phyloP scores from a whole-genome alignment of 768 basidiomycete genomes.

The Melanogaster broomeanus region DNA sequence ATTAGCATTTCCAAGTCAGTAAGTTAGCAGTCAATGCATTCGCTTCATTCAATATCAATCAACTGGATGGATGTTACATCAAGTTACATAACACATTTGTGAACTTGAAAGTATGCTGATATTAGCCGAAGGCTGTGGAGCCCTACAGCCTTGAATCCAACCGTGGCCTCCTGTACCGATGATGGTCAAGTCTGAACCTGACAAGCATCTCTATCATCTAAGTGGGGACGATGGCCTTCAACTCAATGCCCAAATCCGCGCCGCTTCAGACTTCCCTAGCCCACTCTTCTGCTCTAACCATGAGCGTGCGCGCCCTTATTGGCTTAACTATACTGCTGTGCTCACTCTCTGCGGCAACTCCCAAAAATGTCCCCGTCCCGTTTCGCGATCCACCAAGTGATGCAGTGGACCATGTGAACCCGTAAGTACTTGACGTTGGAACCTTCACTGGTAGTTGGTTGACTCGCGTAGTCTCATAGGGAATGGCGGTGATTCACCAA shows the following conservation, averaged over 20 bases:
- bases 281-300: constrained; percentile 1
- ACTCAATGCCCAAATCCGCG: background rate
- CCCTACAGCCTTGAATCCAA: too few species aligned
- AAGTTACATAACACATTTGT: too few species aligned
- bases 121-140: too few species aligned
- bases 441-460: background rate
- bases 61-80: too few species aligned
- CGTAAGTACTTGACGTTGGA: constrained; percentile 32
- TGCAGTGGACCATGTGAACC: constrained; percentile 47
- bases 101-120: background rate
- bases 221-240: background rate
- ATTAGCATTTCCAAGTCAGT: background rate
- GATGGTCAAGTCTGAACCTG: background rate
- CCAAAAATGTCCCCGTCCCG: constrained; percentile 3
- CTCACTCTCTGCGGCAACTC: constrained; percentile 11
- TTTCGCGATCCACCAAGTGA: constrained; percentile 34
- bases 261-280: background rate
- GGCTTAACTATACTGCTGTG: constrained; percentile 16
- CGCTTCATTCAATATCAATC: too few species aligned
- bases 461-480: constrained; percentile 54
- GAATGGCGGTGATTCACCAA: constrained; percentile 70
- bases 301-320: constrained; percentile 10
- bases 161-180: background rate
- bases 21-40: too few species aligned
- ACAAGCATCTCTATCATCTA: background rate